phyloP scores from a whole-genome alignment of 257 asterid species.

The Oldenlandia corymbosa region DNA sequence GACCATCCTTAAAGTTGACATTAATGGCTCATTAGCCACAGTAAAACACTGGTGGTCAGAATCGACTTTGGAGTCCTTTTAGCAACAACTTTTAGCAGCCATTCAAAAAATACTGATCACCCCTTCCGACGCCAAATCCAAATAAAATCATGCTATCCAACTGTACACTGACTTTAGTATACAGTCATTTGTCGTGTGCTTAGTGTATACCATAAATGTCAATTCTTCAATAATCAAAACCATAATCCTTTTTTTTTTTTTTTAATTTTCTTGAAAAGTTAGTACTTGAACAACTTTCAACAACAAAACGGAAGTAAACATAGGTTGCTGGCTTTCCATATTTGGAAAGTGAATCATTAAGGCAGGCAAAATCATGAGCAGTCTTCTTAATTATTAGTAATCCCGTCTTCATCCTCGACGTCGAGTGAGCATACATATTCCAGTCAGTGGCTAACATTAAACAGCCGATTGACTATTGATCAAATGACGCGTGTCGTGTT shows the following conservation, averaged over 20 bases:
- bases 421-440: too few species aligned
- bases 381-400: too few species aligned
- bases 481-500: too few species aligned
- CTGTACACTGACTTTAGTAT: too few species aligned
- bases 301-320: slow-evolving; percentile 14
- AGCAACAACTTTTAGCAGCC: too few species aligned
- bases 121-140: too few species aligned
- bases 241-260: slow-evolving; percentile 23
- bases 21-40: neutral
- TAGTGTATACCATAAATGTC: neutral
- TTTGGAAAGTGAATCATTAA: slow-evolving; percentile 14
- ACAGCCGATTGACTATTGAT: too few species aligned
- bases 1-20: neutral
- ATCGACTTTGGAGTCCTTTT: too few species aligned
- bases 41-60: neutral
- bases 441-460: slow-evolving; percentile 47
- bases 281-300: slow-evolving; percentile 19
- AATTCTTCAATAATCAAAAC: slow-evolving; percentile 1
- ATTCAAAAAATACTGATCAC: too few species aligned
- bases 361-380: too few species aligned
- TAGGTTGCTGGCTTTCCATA: slow-evolving; percentile 13
- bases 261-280: too few species aligned
- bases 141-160: neutral
- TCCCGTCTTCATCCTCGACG: too few species aligned
- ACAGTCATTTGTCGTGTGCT: neutral